Evolutionary conservation across 129 eudicot species (phyloP).

Genomic region (Rutidosis leptorrhynchoides): DNA sequence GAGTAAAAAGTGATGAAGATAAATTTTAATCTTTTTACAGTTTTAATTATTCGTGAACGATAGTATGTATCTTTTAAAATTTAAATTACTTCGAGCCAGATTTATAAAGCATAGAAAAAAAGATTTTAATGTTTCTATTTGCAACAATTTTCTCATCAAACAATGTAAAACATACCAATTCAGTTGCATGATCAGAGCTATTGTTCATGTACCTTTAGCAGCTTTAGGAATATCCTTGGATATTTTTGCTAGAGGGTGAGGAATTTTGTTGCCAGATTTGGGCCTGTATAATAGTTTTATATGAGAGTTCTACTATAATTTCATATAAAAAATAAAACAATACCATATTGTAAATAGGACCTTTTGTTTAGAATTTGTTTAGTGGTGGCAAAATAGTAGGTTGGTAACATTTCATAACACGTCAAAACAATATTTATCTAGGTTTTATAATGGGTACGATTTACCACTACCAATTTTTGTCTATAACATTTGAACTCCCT

Average conservation of each 20-base stretch:
- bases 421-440: no score
- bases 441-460: background rate
- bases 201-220: constrained; percentile 39
- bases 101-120: background rate
- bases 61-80: no score
- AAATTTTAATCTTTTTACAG: no score
- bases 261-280: constrained; percentile 30
- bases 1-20: background rate
- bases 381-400: background rate
- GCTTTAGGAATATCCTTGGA: constrained; percentile 39
- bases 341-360: background rate
- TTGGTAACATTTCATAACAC: no score
- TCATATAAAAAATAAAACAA: no score
- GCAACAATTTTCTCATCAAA: background rate
- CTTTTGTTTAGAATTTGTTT: background rate
- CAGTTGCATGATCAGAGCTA: background rate
- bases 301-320: background rate
- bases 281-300: constrained; percentile 38
- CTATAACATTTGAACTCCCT: background rate
- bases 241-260: constrained; percentile 40
- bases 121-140: background rate
- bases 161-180: background rate
- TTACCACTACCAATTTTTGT: background rate
- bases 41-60: background rate
- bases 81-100: background rate